Evolutionary conservation across 352 stramenopile species (phyloP).

Genomic region (Phytophthora vignae): DNA sequence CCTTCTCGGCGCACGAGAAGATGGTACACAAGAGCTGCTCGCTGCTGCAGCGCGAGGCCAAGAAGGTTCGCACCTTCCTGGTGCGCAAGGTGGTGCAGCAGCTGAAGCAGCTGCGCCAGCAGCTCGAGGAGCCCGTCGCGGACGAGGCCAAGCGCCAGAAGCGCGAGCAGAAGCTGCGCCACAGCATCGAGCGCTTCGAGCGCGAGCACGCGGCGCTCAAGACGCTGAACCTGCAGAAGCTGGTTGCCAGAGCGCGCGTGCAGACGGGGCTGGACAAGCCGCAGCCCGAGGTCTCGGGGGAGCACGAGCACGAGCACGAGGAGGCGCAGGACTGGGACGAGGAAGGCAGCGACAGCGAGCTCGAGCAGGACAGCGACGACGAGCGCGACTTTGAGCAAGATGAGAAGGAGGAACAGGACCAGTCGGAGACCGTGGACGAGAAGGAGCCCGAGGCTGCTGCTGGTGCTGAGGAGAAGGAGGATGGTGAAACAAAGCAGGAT

Average conservation of each 20-base stretch:
- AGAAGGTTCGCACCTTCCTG: slow-evolving; percentile 76
- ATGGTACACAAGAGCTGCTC: slow-evolving; percentile 77
- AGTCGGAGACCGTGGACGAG: slow-evolving; percentile 34
- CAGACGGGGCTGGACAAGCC: slow-evolving; percentile 53
- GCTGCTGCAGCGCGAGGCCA: slow-evolving; percentile 76
- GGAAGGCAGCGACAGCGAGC: slow-evolving; percentile 20
- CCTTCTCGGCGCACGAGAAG: slow-evolving; percentile 68
- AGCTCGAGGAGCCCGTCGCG: slow-evolving; percentile 34
- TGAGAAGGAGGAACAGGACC: slow-evolving; percentile 1
- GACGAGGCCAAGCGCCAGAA: slow-evolving; percentile 54
- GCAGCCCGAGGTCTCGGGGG: background rate
- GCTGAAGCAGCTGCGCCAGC: slow-evolving; percentile 69
- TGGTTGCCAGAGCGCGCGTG: slow-evolving; percentile 53
- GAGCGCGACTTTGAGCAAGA: slow-evolving; percentile 6
- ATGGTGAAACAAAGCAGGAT: background rate
- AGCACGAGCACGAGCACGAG: slow-evolving; percentile 27
- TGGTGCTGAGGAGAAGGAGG: slow-evolving; percentile 9
- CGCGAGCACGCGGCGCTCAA: slow-evolving; percentile 68
- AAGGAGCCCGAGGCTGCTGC: slow-evolving; percentile 5
- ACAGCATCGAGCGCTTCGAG: slow-evolving; percentile 55
- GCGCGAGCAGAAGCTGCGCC: slow-evolving; percentile 51
- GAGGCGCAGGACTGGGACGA: slow-evolving; percentile 35
- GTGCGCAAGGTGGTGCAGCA: slow-evolving; percentile 75
- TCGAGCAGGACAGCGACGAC: slow-evolving; percentile 14
- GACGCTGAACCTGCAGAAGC: slow-evolving; percentile 54